Evolutionary conservation across 495 filamentous ascomycete species (phyloP).

Genomic region (Penicillium silybi): DNA sequence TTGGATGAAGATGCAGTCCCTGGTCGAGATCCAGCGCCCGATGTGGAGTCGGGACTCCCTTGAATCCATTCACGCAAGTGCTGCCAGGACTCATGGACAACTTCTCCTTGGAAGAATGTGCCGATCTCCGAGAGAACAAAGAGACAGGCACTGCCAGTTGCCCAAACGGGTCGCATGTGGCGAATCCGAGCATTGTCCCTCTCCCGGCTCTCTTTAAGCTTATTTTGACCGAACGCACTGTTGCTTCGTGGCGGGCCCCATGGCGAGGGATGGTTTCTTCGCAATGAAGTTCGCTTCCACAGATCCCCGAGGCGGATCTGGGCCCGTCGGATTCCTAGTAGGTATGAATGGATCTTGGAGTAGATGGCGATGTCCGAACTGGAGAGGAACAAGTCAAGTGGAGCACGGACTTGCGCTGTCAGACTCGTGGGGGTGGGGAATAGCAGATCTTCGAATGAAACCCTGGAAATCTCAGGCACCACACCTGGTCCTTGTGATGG

Average conservation of each 20-base stretch:
- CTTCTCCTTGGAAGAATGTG: conserved; percentile 84
- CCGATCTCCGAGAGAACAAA: conserved; percentile 86
- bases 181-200: conserved; percentile 54
- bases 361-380: conserved; percentile 71
- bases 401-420: conserved; percentile 68
- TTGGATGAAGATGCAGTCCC: conserved; percentile 35
- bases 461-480: conserved; percentile 29
- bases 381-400: conserved; percentile 82
- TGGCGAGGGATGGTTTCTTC: conserved; percentile 70
- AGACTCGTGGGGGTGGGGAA: conserved; percentile 73
- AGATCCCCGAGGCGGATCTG: conserved; percentile 76
- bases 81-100: conserved; percentile 72
- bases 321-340: conserved; percentile 75
- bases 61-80: conserved; percentile 59
- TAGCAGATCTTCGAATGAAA: conserved; percentile 71
- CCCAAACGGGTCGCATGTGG: conserved; percentile 78
- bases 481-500: conserved; percentile 30
- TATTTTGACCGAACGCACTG: conserved; percentile 51
- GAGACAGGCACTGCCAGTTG: conserved; percentile 72
- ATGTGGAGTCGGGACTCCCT: conserved; percentile 14
- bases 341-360: conserved; percentile 78
- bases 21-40: conserved; percentile 32
- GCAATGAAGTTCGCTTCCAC: conserved; percentile 76
- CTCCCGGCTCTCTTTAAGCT: conserved; percentile 52
- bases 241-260: conserved; percentile 60